A percentile compares a stretch with the other conserved stretches of the same genome.
These are phyloP conservation scores for Paracoccidioides lutzii DNA, from an alignment of 2,329 filamentous ascomycete species.

Conservation along the genomic window DNA sequence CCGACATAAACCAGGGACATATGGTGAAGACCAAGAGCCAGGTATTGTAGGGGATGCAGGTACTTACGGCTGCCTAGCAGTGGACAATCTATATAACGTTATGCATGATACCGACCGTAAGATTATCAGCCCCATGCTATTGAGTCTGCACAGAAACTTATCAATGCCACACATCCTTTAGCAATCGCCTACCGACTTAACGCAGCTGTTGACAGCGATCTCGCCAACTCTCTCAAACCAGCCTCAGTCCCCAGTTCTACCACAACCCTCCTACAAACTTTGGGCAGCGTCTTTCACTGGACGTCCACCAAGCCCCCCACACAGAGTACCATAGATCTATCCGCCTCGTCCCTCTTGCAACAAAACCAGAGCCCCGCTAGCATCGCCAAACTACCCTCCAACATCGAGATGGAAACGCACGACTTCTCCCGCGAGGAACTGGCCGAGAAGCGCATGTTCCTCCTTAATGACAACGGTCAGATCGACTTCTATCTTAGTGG, in stretches of 20 bases:
- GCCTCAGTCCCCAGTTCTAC: conserved; percentile 67
- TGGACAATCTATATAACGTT: conserved; percentile 95
- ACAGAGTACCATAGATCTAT: conserved; percentile 46
- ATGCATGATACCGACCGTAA: conserved; percentile 56
- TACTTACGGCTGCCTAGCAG: conserved; percentile 76
- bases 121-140: conserved; percentile 12
- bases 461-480: conserved; percentile 93
- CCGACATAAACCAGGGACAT: conserved; percentile 60
- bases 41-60: conserved; percentile 65
- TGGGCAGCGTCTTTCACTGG: conserved; percentile 50
- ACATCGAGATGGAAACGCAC: conserved; percentile 88
- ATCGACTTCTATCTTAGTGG: conserved; percentile 81
- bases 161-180: conserved; percentile 9
- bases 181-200: conserved; percentile 87
- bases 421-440: conserved; percentile 88
- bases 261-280: conserved; percentile 50
- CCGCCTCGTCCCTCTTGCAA: conserved; percentile 36
- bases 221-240: conserved; percentile 61
- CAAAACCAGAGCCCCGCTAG: conserved; percentile 37
- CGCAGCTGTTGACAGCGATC: conserved; percentile 70
- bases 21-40: conserved; percentile 46
- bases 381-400: conserved; percentile 48
- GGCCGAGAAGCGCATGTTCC: conserved; percentile 72
- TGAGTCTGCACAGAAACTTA: conserved; percentile 38
- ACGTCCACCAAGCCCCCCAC: conserved; percentile 40